A percentile compares a stretch with the other conserved stretches of the same genome.
Conservation (phyloP, 805 yeast species). For the Hanseniaspora valbyensis region DNA sequence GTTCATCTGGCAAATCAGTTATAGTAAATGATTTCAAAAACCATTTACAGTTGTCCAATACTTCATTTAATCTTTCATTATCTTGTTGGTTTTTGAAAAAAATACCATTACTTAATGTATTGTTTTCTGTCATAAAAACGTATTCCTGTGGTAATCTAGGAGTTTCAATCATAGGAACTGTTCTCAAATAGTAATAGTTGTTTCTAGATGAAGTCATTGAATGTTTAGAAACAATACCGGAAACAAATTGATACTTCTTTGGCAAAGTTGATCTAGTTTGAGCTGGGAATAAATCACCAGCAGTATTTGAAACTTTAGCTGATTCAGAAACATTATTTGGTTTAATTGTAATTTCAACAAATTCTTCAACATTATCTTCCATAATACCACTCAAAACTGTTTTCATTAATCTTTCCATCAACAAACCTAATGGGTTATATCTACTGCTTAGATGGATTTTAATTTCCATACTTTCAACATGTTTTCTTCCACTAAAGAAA, state of each 20-base stretch:
- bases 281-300: conserved; percentile 22
- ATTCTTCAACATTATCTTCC: conserved; percentile 44
- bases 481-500: conserved; percentile 82
- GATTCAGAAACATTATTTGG: conserved; percentile 28
- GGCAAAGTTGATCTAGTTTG: conserved; percentile 38
- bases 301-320: conserved; percentile 25
- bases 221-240: conserved; percentile 75
- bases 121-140: conserved; percentile 81
- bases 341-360: conserved; percentile 46
- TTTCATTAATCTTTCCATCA: conserved; percentile 51
- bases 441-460: conserved; percentile 62
- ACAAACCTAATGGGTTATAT: conserved; percentile 61
- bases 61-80: conserved; percentile 34
- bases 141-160: conserved; percentile 56
- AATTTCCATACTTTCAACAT: conserved; percentile 52
- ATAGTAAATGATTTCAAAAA: conserved; percentile 59
- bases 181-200: conserved; percentile 67
- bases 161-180: conserved; percentile 73
- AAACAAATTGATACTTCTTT: conserved; percentile 45
- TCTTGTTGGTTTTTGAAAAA: conserved; percentile 31
- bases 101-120: conserved; percentile 64
- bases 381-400: conserved; percentile 46
- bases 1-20: conserved; percentile 72
- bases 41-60: conserved; percentile 34
- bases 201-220: conserved; percentile 69